Percentiles rank a stretch among this genome's conserved stretches.
phyloP scores from a whole-genome alignment of 2,329 filamentous ascomycete genomes.

The Penicillium sp. region DNA sequence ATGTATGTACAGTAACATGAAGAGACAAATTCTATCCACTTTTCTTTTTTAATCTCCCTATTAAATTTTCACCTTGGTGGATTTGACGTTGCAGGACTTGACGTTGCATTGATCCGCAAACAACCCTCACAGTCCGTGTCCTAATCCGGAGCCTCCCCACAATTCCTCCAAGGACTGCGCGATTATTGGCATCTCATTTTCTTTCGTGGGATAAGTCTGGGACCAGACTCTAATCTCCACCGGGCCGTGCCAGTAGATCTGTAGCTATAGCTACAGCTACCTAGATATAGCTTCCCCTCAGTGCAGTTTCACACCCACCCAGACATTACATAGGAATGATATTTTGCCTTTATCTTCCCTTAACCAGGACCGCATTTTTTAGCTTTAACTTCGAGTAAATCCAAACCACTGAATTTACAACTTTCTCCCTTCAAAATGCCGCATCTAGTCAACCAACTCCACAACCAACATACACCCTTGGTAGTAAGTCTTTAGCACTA shows the following conservation, averaged over 20 bases:
- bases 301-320: neutral
- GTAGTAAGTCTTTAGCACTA: neutral
- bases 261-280: neutral
- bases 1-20: slow-evolving; percentile 1
- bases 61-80: neutral
- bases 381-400: neutral
- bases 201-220: neutral
- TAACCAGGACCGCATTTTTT: neutral
- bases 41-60: neutral
- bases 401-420: neutral
- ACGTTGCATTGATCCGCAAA: slow-evolving; percentile 1
- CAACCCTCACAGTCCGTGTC: neutral
- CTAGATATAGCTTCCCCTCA: neutral
- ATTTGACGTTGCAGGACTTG: neutral
- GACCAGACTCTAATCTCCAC: neutral
- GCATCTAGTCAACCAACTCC: neutral
- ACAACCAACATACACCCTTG: neutral
- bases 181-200: neutral
- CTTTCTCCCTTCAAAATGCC: neutral
- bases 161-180: neutral
- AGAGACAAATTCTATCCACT: neutral
- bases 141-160: slow-evolving; percentile 1
- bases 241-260: neutral
- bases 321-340: neutral
- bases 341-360: neutral